Evolutionary conservation across 2,329 filamentous ascomycete species (phyloP).

Genomic region (Calonectria pauciramosa): DNA sequence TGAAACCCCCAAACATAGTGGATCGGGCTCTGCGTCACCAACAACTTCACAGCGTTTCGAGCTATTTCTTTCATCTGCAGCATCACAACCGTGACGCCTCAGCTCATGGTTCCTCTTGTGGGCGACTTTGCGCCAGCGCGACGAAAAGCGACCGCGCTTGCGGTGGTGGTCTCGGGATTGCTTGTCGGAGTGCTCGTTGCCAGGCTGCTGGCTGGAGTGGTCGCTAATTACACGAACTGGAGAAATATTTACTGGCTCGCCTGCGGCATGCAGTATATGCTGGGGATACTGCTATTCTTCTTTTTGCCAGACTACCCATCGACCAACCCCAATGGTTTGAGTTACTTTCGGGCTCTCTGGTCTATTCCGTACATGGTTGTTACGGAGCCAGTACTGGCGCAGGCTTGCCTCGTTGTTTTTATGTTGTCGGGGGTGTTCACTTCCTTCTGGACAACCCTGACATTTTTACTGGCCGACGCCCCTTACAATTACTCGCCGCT

Average conservation of each 20-base stretch:
- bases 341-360: constrained; percentile 75
- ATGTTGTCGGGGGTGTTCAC: constrained; percentile 68
- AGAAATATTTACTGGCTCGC: constrained; percentile 84
- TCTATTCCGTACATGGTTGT: constrained; percentile 75
- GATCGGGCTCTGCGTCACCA: constrained; percentile 80
- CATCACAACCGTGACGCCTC: constrained; percentile 82
- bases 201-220: constrained; percentile 79
- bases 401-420: constrained; percentile 77
- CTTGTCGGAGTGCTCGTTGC: constrained; percentile 83
- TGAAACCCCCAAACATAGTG: constrained; percentile 56
- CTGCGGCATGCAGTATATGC: constrained; percentile 77
- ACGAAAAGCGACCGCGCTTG: constrained; percentile 77
- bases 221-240: constrained; percentile 82
- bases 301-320: constrained; percentile 87
- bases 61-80: constrained; percentile 80
- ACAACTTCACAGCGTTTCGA: constrained; percentile 73
- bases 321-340: constrained; percentile 75
- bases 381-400: constrained; percentile 76
- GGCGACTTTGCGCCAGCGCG: constrained; percentile 82
- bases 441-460: constrained; percentile 75
- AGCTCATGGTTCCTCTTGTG: constrained; percentile 84
- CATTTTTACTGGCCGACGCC: constrained; percentile 79
- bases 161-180: constrained; percentile 81
- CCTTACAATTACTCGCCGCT: constrained; percentile 79
- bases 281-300: constrained; percentile 75